These are phyloP conservation scores for Mychonastes homosphaera DNA, from an alignment of 139 green algal species.

Conservation along the genomic window DNA sequence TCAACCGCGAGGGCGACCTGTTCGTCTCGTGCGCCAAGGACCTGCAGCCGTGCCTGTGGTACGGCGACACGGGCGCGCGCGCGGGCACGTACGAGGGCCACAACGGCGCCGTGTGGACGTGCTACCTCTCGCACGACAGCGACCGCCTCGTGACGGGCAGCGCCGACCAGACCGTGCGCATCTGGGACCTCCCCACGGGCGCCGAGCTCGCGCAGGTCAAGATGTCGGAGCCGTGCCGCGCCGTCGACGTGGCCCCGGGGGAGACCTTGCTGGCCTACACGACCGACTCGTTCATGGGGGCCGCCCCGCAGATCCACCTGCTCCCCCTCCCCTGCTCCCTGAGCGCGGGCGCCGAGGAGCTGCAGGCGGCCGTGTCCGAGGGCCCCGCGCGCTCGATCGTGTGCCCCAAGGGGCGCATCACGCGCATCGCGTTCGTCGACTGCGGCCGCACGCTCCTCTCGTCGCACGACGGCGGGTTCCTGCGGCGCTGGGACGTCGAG, in stretches of 20 bases:
- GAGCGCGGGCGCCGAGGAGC: no score
- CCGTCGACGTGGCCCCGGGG: conserved; percentile 56
- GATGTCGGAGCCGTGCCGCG: conserved; percentile 71
- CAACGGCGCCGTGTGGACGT: conserved; percentile 87
- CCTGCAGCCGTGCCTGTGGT: conserved; percentile 71
- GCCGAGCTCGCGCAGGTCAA: conserved; percentile 69
- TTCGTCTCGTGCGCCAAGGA: conserved; percentile 89
- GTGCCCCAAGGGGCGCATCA: conserved; percentile 50
- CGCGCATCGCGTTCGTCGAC: conserved; percentile 63
- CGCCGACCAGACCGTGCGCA: conserved; percentile 72
- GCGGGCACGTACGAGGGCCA: conserved; percentile 95
- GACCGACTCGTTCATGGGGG: conserved; percentile 78
- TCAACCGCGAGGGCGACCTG: conserved; percentile 94
- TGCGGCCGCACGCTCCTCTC: conserved; percentile 75
- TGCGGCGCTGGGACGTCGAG: conserved; percentile 34
- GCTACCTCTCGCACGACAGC: conserved; percentile 73
- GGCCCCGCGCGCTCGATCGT: conserved; percentile 23
- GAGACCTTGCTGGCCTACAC: conserved; percentile 75
- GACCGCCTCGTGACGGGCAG: conserved; percentile 72
- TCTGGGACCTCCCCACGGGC: conserved; percentile 88
- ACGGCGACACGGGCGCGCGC: conserved; percentile 78
- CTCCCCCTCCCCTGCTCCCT: neutral
- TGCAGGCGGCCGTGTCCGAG: conserved; percentile 50
- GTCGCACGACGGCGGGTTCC: conserved; percentile 73
- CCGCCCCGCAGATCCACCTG: conserved; percentile 33